Base-by-base conservation (phyloP, 768 basidiomycete genomes). In the Chalciporus chontae region DNA sequence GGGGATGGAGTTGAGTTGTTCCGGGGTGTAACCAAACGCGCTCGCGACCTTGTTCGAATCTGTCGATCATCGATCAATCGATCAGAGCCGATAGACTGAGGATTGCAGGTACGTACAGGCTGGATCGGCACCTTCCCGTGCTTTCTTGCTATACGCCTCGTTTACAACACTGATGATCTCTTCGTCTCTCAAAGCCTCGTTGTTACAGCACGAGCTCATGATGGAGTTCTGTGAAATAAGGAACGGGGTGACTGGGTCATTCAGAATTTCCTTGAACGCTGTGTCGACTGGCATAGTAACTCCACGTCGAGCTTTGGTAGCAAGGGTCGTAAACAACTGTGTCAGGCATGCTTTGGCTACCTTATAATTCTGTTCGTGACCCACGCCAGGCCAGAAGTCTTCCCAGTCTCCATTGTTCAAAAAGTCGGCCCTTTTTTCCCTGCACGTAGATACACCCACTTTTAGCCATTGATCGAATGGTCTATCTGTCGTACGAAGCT, bases 21-120 rank as follows among this genome's bases (percentile, higher is more conserved):
- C 73, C 14, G 51, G 34, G 0, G 72, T 72, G 50, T 80, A 81
- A 31, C 81, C 81, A 46, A 80, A 76, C 1, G 75, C 61, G 13
- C 46, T 58, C n/a, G 59, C 59, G 5, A 60, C 52, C 4, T 45
- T 60, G 1, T 48, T 40, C 6, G 53, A 47, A 42, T 58, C 59
- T 61, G 43, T 9, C 0, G 17, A 14, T 43, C 11, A 7, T 39
- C 31, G 32, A 48, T 24, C 10, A 15, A 4, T 36, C 15, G 9
- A 32, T 7, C 15, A 36, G n/a, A 2, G 3, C 5, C n/a, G 14
- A 7, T 14, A 3, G 8, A n/a, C 19, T 14, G 41, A 5, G 21
- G 24, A 36, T 11, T 9, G 8, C 41, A 36, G 34, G 34, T 36
- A 56, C 61, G 13, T 52, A 63, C 61, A 52, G 31, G 17, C 23